A percentile compares a stretch with the other conserved stretches of the same genome.
Conservation (phyloP, 2,329 filamentous ascomycete species). For the Colletotrichum melonis region DNA sequence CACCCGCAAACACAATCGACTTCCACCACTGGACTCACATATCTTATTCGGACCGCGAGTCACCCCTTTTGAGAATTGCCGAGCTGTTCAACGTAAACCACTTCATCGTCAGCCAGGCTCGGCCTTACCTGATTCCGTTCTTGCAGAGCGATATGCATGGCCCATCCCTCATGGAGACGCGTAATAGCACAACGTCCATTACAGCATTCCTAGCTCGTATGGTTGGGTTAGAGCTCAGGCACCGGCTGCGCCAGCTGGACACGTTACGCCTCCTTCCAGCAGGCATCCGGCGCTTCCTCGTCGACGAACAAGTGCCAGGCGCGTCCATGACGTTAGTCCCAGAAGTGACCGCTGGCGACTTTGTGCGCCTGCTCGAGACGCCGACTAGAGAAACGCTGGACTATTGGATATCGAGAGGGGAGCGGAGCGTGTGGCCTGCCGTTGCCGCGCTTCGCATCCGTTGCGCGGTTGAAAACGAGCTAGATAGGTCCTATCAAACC, state of each 20-base stretch:
- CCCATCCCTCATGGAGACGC: constrained; percentile 71
- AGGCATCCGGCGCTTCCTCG: constrained; percentile 78
- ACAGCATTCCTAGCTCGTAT: constrained; percentile 73
- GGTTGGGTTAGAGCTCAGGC: constrained; percentile 80
- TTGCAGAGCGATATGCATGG: constrained; percentile 84
- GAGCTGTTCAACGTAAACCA: constrained; percentile 95
- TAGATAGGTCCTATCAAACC: constrained; percentile 86
- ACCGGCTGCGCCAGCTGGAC: constrained; percentile 85
- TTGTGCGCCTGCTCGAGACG: constrained; percentile 83
- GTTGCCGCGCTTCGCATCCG: constrained; percentile 84
- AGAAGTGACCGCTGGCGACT: constrained; percentile 78
- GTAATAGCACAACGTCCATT: constrained; percentile 67
- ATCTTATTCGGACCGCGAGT: constrained; percentile 73
- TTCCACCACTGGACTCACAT: constrained; percentile 77
- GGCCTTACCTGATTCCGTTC: constrained; percentile 90
- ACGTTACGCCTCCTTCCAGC: constrained; percentile 78
- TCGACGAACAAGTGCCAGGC: constrained; percentile 85
- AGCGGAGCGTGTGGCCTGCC: constrained; percentile 91
- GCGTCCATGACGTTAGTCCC: constrained; percentile 86
- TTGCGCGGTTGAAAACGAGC: constrained; percentile 86
- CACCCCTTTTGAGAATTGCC: constrained; percentile 75
- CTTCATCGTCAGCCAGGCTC: constrained; percentile 92
- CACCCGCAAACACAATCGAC: constrained; percentile 68
- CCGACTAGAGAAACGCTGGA: constrained; percentile 81
- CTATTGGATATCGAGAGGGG: constrained; percentile 88